These are phyloP conservation scores for Leccinum uliginosum DNA, from an alignment of 768 basidiomycete species.

Conservation along the genomic window DNA sequence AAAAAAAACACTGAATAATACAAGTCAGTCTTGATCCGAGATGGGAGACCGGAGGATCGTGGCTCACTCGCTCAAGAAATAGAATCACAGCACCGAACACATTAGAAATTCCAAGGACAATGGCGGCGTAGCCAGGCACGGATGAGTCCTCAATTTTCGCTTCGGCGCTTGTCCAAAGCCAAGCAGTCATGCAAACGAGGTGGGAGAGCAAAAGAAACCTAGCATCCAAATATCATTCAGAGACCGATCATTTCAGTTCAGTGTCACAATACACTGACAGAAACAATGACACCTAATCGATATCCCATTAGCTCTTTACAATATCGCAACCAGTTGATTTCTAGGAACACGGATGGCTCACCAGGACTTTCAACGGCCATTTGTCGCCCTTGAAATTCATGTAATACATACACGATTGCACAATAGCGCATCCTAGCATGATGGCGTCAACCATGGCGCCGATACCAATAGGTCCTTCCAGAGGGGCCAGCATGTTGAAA, in stretches of 20 bases:
- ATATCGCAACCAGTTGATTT: background rate
- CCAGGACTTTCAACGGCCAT: constrained; percentile 15
- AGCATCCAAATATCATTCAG: constrained; percentile 5
- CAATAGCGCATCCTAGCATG: constrained; percentile 22
- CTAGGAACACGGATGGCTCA: constrained; percentile 6
- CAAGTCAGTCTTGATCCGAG: background rate
- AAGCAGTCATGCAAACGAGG: constrained; percentile 13
- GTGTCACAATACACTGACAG: constrained; percentile 11
- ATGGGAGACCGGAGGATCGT: background rate
- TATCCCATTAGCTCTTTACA: constrained; percentile 1
- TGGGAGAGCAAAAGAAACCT: constrained; percentile 17
- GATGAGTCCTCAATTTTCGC: background rate
- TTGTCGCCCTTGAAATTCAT: constrained; percentile 12
- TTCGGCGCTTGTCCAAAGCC: constrained; percentile 19
- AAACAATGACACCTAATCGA: constrained; percentile 12
- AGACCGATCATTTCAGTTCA: background rate
- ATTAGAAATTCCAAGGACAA: constrained; percentile 19
- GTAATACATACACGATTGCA: constrained; percentile 27
- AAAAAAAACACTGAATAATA: constrained; percentile 17
- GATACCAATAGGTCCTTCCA: constrained; percentile 24
- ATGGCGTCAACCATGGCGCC: constrained; percentile 20
- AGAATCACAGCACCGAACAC: constrained; percentile 10
- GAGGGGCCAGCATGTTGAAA: constrained; percentile 16
- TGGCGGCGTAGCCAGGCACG: constrained; percentile 10
- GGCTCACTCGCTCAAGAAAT: constrained; percentile 17